Conservation (phyloP, 805 yeast genomes). For the Saccharomyces jurei region DNA sequence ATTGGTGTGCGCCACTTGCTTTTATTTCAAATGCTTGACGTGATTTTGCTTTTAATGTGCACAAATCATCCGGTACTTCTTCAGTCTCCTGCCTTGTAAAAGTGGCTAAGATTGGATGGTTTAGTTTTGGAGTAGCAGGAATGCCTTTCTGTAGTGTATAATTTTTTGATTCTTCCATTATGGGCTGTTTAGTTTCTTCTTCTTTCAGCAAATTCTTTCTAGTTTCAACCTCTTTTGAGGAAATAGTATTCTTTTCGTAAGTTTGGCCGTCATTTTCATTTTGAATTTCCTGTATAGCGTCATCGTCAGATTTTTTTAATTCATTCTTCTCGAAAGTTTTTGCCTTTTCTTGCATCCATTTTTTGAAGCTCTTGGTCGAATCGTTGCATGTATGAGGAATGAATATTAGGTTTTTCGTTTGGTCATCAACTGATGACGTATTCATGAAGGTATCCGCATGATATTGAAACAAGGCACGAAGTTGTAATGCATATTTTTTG, state of each 20-base stretch:
- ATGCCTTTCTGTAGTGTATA: slow-evolving; percentile 37
- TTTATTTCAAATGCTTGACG: slow-evolving; percentile 28
- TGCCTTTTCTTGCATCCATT: slow-evolving; percentile 10
- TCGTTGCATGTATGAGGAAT: slow-evolving; percentile 22
- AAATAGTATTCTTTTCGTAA: neutral
- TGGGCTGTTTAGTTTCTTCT: slow-evolving; percentile 29
- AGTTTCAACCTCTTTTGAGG: neutral
- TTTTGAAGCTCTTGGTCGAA: slow-evolving; percentile 14
- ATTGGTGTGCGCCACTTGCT: slow-evolving; percentile 32
- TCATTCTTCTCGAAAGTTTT: neutral
- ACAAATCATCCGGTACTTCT: slow-evolving; percentile 26
- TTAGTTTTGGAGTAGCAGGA: slow-evolving; percentile 5
- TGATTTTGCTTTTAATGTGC: slow-evolving; percentile 17
- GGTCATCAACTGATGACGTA: neutral
- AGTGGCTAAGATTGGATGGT: slow-evolving; percentile 6
- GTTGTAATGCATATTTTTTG: slow-evolving; percentile 25
- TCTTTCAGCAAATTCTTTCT: slow-evolving; percentile 4
- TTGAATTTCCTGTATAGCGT: neutral
- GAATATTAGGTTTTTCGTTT: slow-evolving; percentile 4
- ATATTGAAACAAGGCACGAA: slow-evolving; percentile 26
- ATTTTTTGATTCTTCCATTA: slow-evolving; percentile 26
- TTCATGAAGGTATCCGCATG: slow-evolving; percentile 19
- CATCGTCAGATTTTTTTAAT: neutral
- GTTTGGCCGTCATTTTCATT: neutral
- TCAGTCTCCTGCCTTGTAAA: slow-evolving; percentile 26